Evolutionary conservation across 176 grass and related monocot genomes (phyloP).

Genomic region (Secale cereale): DNA sequence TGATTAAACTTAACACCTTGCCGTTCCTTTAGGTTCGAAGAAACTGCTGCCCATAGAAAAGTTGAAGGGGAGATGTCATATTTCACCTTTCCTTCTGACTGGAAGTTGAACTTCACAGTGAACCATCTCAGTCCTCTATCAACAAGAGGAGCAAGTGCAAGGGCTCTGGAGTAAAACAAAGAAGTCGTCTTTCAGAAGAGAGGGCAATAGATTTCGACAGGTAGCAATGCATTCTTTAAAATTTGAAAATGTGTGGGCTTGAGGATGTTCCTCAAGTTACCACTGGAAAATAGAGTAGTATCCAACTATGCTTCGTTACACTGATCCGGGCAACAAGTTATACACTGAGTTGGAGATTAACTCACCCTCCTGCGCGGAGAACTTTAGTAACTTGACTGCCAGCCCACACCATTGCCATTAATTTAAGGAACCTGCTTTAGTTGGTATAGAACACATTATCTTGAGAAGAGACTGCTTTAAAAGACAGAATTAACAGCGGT

Average conservation of each 20-base stretch:
- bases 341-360: background rate
- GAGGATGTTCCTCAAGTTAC: background rate
- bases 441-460: constrained; percentile 1
- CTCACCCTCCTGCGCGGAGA: constrained; percentile 78
- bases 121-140: constrained; percentile 89
- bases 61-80: background rate
- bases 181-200: background rate
- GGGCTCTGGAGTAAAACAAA: constrained; percentile 47
- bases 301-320: background rate
- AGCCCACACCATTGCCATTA: constrained; percentile 94
- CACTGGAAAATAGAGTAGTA: background rate
- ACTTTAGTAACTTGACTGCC: constrained; percentile 98
- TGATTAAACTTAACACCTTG: constrained; percentile 7
- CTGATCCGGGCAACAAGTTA: background rate
- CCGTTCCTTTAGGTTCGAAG: constrained; percentile 32
- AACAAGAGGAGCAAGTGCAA: constrained; percentile 88
- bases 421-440: constrained; percentile 72
- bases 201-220: background rate
- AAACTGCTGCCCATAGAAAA: background rate
- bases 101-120: constrained; percentile 78
- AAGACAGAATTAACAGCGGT: constrained; percentile 6
- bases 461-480: background rate
- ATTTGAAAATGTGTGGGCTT: background rate
- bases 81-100: constrained; percentile 76
- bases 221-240: background rate